Conservation (phyloP, 1,284 basidiomycete genomes). For the Sanghuangporus sanghuang region DNA sequence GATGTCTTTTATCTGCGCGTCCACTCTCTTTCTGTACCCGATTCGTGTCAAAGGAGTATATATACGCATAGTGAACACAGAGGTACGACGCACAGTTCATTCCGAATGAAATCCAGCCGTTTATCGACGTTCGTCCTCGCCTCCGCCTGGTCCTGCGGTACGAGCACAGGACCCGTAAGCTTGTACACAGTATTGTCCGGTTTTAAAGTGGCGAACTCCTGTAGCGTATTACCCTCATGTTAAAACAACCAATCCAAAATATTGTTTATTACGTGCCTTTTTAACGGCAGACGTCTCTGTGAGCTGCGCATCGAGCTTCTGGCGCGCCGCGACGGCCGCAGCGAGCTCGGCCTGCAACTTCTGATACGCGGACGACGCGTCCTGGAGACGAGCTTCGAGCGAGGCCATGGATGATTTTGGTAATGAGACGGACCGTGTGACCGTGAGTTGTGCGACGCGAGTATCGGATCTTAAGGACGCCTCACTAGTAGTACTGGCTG, state of each 20-base stretch:
- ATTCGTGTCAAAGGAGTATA: not conserved
- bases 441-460: no score
- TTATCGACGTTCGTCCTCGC: conserved; percentile 90
- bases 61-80: not conserved
- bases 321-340: conserved; percentile 70
- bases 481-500: no score
- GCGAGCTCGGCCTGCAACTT: conserved; percentile 74
- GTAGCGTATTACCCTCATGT: no score
- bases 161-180: conserved; percentile 85
- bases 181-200: conserved; percentile 86
- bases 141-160: conserved; percentile 86
- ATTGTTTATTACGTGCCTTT: conserved; percentile 62
- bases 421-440: no score
- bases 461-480: not conserved
- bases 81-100: conserved; percentile 75
- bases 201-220: conserved; percentile 84
- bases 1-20: conserved; percentile 72
- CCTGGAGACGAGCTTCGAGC: conserved; percentile 55
- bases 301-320: conserved; percentile 82
- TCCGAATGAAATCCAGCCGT: conserved; percentile 84
- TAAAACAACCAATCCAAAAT: no score
- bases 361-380: conserved; percentile 68
- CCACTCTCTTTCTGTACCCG: conserved; percentile 66
- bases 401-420: no score
- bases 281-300: conserved; percentile 91